Evolutionary conservation across 768 basidiomycete species (phyloP).

Genomic region (Fomitopsis serialis): DNA sequence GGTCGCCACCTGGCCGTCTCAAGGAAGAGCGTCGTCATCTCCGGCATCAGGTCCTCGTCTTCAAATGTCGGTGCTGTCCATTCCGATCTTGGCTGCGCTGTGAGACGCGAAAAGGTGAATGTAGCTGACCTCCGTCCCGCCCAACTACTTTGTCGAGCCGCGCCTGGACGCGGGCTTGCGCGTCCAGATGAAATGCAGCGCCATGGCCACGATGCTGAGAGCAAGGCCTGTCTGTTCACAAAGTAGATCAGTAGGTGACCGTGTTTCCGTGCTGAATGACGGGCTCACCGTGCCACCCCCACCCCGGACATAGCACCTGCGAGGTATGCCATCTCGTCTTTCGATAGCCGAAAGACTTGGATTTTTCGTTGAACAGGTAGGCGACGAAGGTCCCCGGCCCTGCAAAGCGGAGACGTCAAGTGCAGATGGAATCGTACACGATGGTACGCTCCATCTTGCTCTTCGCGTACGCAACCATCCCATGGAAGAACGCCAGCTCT

Average conservation of each 20-base stretch:
- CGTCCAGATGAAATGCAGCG: constrained; percentile 29
- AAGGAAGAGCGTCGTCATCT: constrained; percentile 33
- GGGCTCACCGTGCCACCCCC: constrained; percentile 32
- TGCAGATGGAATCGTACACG: too few species aligned
- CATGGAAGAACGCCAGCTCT: constrained; percentile 30
- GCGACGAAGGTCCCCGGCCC: too few species aligned
- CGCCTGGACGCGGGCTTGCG: constrained; percentile 28
- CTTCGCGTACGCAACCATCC: too few species aligned
- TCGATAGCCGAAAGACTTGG: constrained; percentile 23
- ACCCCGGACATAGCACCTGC: constrained; percentile 38
- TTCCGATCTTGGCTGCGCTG: too few species aligned
- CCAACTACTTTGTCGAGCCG: constrained; percentile 33
- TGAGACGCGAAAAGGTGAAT: too few species aligned
- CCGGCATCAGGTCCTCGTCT: constrained; percentile 29
- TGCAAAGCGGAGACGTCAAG: too few species aligned
- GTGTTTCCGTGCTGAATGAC: too few species aligned
- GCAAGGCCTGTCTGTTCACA: constrained; percentile 25
- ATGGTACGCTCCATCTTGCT: too few species aligned
- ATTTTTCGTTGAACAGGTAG: constrained; percentile 31
- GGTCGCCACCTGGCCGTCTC: constrained; percentile 39
- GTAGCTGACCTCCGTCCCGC: constrained; percentile 26
- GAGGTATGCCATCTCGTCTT: constrained; percentile 32
- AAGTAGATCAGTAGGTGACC: neutral
- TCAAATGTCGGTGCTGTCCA: constrained; percentile 37
- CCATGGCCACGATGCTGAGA: constrained; percentile 27